Conservation (phyloP, 1,139 yeast species). For the Hyphopichia fennica region DNA sequence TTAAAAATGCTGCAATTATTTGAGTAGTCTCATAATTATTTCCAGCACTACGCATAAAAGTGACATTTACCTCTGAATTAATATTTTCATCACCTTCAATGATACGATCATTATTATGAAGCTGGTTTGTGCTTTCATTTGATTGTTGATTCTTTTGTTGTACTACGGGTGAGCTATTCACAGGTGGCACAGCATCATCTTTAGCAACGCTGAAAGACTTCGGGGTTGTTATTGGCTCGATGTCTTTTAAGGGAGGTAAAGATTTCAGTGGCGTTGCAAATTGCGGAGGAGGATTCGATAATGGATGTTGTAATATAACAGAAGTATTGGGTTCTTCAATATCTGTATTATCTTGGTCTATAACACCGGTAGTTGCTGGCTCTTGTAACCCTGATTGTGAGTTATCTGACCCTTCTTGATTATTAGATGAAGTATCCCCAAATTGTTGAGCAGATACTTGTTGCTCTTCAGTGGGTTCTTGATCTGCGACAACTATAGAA, state of each 20-base stretch:
- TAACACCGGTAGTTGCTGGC: constrained; percentile 1
- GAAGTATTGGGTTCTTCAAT: constrained; percentile 14
- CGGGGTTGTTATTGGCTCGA: constrained; percentile 44
- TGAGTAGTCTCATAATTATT: constrained; percentile 2
- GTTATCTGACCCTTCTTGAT: background rate
- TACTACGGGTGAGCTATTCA: constrained; percentile 22
- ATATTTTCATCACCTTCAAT: constrained; percentile 8
- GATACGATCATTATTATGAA: background rate
- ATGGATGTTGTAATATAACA: constrained; percentile 6
- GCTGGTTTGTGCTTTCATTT: background rate
- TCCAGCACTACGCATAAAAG: background rate
- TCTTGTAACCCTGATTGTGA: constrained; percentile 7
- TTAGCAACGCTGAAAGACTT: constrained; percentile 43
- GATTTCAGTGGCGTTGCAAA: constrained; percentile 47
- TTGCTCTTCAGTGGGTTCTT: background rate
- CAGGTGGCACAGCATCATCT: constrained; percentile 19
- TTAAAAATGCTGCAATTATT: constrained; percentile 32
- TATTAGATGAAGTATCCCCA: too few species aligned
- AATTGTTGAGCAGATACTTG: too few species aligned
- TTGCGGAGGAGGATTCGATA: constrained; percentile 13
- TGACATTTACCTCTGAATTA: constrained; percentile 2
- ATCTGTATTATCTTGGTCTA: constrained; percentile 1
- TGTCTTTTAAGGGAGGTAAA: constrained; percentile 46
- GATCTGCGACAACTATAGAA: background rate
- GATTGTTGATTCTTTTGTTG: constrained; percentile 4